Percentiles rank a stretch among this genome's conserved stretches.
phyloP scores from a whole-genome alignment of 2,329 filamentous ascomycete species.

The Colletotrichum brevisporum region DNA sequence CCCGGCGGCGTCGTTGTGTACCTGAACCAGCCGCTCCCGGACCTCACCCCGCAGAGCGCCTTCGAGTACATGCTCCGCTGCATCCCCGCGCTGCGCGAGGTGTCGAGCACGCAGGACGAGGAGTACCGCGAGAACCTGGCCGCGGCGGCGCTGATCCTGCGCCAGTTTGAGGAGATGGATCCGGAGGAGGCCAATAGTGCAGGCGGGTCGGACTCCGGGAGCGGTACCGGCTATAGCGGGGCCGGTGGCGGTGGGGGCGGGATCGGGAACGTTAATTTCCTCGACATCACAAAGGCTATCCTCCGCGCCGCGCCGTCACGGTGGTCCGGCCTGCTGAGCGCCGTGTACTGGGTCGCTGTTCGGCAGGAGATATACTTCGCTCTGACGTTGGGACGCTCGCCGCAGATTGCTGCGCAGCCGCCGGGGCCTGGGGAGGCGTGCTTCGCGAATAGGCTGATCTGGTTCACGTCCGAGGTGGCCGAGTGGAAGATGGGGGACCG shows the following conservation, averaged over 20 bases:
- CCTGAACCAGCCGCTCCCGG: constrained; percentile 53
- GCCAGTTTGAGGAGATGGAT: constrained; percentile 58
- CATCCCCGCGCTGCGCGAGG: constrained; percentile 55
- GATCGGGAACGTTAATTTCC: constrained; percentile 50
- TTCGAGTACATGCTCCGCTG: constrained; percentile 58
- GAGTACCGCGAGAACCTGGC: constrained; percentile 57
- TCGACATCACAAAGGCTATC: constrained; percentile 57
- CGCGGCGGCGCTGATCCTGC: constrained; percentile 56
- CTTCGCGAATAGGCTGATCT: constrained; percentile 55
- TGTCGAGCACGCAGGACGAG: constrained; percentile 48
- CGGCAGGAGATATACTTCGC: constrained; percentile 58
- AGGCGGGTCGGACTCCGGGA: constrained; percentile 5
- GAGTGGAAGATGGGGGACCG: constrained; percentile 58
- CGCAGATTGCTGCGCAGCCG: constrained; percentile 53
- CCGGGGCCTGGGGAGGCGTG: constrained; percentile 52
- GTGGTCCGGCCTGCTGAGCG: constrained; percentile 55
- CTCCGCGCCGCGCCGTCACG: constrained; percentile 54
- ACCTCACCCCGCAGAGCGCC: constrained; percentile 53
- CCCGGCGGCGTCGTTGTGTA: constrained; percentile 50
- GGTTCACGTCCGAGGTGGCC: constrained; percentile 57
- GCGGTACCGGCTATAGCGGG: neutral
- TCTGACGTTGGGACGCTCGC: constrained; percentile 54
- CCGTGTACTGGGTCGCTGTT: constrained; percentile 58
- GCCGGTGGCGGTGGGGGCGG: constrained; percentile 1
- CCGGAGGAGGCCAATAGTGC: constrained; percentile 50